Percentiles rank a stretch among this genome's conserved stretches.
Evolutionary conservation across 768 basidiomycete genomes (phyloP).

Genomic region (Glaciozyma martinii): DNA sequence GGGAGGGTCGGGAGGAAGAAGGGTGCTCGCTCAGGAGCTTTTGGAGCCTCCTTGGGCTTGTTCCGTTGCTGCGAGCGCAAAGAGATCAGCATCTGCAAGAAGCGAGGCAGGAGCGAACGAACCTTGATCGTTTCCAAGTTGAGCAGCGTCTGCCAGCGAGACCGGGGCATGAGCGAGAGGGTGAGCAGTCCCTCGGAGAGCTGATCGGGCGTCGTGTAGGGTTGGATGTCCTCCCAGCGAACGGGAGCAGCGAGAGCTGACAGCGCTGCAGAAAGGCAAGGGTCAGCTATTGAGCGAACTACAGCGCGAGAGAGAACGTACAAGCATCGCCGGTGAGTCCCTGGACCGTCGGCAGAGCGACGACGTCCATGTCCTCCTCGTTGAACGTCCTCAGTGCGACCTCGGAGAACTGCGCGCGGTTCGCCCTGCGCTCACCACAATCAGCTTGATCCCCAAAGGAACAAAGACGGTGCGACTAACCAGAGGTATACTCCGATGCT

Average conservation of each 20-base stretch:
- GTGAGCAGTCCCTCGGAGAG: constrained; percentile 86
- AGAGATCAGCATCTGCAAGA: not conserved
- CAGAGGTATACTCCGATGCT: constrained; percentile 93
- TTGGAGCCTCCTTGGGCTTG: constrained; percentile 90
- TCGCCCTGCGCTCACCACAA: constrained; percentile 55
- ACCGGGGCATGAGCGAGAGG: constrained; percentile 78
- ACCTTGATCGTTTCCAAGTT: constrained; percentile 91
- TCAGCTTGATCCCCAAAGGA: not conserved
- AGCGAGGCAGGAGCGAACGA: constrained; percentile 29
- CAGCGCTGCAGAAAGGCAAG: constrained; percentile 47
- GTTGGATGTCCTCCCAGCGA: constrained; percentile 28
- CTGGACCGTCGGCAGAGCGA: constrained; percentile 72
- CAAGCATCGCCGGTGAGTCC: constrained; percentile 72
- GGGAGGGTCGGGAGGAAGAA: constrained; percentile 93
- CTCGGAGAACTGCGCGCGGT: constrained; percentile 85
- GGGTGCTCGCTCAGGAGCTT: constrained; percentile 87
- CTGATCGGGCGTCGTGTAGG: constrained; percentile 62
- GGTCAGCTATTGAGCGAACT: not conserved
- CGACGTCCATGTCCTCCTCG: constrained; percentile 59
- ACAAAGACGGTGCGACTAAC: constrained; percentile 42
- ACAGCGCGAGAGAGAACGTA: constrained; percentile 38
- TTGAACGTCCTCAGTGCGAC: constrained; percentile 69
- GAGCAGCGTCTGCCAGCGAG: constrained; percentile 92
- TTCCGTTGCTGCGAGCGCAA: constrained; percentile 63
- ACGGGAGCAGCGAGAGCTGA: constrained; percentile 60